Percentiles rank a stretch among this genome's conserved stretches.
Conservation (phyloP, 192 early-diverging fungal species). For the Linnemannia hyalina region DNA sequence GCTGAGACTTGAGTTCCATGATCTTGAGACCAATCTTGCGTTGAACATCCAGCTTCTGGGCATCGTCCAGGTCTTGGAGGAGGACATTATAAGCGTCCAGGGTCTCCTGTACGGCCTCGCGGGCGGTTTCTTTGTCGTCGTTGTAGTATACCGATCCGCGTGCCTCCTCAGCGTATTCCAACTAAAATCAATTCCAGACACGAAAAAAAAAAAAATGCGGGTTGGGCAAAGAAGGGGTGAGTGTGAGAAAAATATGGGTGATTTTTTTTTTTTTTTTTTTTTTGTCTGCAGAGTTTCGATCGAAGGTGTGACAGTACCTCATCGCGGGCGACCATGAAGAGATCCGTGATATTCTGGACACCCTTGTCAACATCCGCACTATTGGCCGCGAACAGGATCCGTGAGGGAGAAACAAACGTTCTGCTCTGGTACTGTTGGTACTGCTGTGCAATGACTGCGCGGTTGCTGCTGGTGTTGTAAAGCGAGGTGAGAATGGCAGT, state of each 20-base stretch:
- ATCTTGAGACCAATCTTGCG: conserved; percentile 59
- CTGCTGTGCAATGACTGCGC: conserved; percentile 13
- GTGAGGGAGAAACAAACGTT: conserved; percentile 17
- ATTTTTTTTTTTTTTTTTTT: too few relatives aligned
- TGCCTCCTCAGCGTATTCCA: conserved; percentile 59
- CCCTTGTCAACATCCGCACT: conserved; percentile 39
- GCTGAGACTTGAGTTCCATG: conserved; percentile 54
- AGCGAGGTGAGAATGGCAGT: not conserved
- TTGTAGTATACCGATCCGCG: conserved; percentile 60
- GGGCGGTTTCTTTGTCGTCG: conserved; percentile 55
- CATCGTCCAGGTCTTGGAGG: conserved; percentile 33
- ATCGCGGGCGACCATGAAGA: conserved; percentile 51
- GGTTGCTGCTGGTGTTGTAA: not conserved
- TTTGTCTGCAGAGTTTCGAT: too few relatives aligned
- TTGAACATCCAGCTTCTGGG: conserved; percentile 50
- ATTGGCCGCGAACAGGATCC: not conserved
- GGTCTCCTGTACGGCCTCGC: conserved; percentile 52
- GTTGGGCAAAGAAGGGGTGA: not conserved
- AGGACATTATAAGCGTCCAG: conserved; percentile 36
- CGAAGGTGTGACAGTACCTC: conserved; percentile 39
- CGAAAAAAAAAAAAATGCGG: not conserved
- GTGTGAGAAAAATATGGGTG: not conserved
- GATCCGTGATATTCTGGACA: conserved; percentile 45
- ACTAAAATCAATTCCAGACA: conserved; percentile 5
- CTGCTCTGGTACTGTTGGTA: conserved; percentile 15